These are phyloP conservation scores for Termitomyces sp. DNA, from an alignment of 768 basidiomycete genomes.

Conservation along the genomic window DNA sequence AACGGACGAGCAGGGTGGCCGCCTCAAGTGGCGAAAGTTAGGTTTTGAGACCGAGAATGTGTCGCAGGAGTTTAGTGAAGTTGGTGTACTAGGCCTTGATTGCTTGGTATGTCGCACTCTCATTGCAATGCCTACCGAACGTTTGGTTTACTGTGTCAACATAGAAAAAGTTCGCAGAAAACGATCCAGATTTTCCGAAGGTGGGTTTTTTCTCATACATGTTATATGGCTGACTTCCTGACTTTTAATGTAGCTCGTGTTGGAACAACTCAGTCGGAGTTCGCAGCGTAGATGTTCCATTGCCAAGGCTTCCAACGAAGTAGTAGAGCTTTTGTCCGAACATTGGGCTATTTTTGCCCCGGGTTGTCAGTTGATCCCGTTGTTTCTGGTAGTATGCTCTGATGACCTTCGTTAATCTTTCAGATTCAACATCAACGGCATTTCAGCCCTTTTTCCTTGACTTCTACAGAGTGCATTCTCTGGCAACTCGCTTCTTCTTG, in stretches of 20 bases:
- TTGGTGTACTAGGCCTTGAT: slow-evolving; percentile 78
- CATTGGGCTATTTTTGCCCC: slow-evolving; percentile 85
- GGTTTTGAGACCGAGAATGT: slow-evolving; percentile 78
- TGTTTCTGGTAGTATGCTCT: slow-evolving; percentile 19
- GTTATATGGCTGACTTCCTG: slow-evolving; percentile 3
- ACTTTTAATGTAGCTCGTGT: slow-evolving; percentile 47
- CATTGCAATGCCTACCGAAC: not conserved
- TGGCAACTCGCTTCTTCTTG: slow-evolving; percentile 85
- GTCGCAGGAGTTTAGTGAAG: slow-evolving; percentile 68
- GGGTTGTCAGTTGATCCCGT: slow-evolving; percentile 45
- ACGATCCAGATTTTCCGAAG: slow-evolving; percentile 73
- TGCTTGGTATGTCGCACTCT: slow-evolving; percentile 53
- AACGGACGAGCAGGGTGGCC: slow-evolving; percentile 38
- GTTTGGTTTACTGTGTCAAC: not conserved
- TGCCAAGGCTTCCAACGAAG: slow-evolving; percentile 78
- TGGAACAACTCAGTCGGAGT: slow-evolving; percentile 76
- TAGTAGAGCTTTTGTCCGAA: slow-evolving; percentile 78
- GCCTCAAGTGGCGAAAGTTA: slow-evolving; percentile 68
- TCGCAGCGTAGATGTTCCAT: slow-evolving; percentile 76
- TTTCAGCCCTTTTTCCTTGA: slow-evolving; percentile 89
- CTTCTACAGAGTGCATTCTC: slow-evolving; percentile 71
- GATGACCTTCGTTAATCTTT: slow-evolving; percentile 1
- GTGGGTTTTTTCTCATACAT: slow-evolving; percentile 26
- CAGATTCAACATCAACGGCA: slow-evolving; percentile 74
- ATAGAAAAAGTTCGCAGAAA: slow-evolving; percentile 64